Base-by-base conservation (phyloP, 208 protist genomes). In the Leishmania braziliensis region DNA sequence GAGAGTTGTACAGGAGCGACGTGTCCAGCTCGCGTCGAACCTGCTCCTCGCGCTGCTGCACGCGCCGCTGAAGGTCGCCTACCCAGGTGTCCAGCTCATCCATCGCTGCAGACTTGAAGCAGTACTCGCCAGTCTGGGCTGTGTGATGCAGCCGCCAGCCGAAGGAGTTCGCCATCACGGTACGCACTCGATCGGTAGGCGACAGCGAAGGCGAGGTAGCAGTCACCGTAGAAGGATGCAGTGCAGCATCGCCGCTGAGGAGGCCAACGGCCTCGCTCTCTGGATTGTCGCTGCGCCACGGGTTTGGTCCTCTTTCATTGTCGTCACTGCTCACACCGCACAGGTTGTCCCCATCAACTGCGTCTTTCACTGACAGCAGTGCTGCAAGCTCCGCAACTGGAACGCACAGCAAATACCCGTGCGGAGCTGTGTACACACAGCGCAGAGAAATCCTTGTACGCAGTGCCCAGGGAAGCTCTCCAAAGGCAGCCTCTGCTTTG, bases 21-120 rank as follows among this genome's bases (percentile, higher is more conserved):
- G 88, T 86, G 68, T 98, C 95, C 48, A 96, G 66, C 54, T 80
- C 81, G 39, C 88, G 82, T 26, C 88, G 91, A 65, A 96, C 78
- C 74, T 90, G 88, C 10, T 84, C 82, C 83, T 98, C 95, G 12
- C 93, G 89, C 73, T 87, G 83, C 69, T 86, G 78, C 33, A 95
- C 86, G 33, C 89, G 88, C 36, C 89, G 87, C 53, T 87, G 89
- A 29, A 98, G 62, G 72, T 98, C 92, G 14, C 95, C 95, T 0
- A 98, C 83, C 54, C 89, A 86, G 51, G 77, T 80, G 84, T 98
- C 95, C 65, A 97, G 78, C 58, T 90, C 81, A 23, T 78, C 73
- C 84, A 95, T 97, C 20, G 78, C 79, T 0, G 78, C 79, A 16
- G 88, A 95, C 79, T 96, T 96, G 88, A 96, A 97, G 77, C 82